Conservation (phyloP, 2,329 filamentous ascomycete genomes). For the Ceratocystiopsis sp. region DNA sequence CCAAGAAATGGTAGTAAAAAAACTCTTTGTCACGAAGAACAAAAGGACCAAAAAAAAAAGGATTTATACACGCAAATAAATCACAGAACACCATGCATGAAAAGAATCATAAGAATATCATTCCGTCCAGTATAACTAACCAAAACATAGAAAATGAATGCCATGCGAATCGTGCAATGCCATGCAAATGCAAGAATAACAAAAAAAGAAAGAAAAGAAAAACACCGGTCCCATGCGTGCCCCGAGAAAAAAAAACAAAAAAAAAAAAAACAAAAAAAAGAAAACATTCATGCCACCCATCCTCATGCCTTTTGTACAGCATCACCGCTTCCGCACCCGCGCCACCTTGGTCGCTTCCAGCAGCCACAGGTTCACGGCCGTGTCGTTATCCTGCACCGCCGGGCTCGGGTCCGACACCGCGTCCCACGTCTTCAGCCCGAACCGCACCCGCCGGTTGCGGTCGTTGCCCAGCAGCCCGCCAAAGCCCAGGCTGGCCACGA, state of each 20-base stretch:
- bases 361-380: slow-evolving; percentile 11
- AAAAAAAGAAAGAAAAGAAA: not conserved
- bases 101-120: not conserved
- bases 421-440: slow-evolving; percentile 11
- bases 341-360: slow-evolving; percentile 9
- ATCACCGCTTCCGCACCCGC: slow-evolving; percentile 7
- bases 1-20: not conserved
- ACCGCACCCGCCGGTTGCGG: slow-evolving; percentile 7
- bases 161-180: not conserved
- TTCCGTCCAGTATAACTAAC: not conserved
- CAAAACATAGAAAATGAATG: not conserved
- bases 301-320: not conserved
- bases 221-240: too few relatives aligned
- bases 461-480: slow-evolving; percentile 1
- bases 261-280: not conserved
- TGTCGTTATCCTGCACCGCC: slow-evolving; percentile 10
- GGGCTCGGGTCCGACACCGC: slow-evolving; percentile 10
- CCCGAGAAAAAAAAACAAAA: not conserved
- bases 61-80: too few relatives aligned
- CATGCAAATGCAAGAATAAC: not conserved
- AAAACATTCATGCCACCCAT: not conserved
- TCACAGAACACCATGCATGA: too few relatives aligned
- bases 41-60: not conserved
- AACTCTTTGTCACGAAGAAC: too few relatives aligned
- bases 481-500: slow-evolving; percentile 1